Evolutionary conservation across 2,329 filamentous ascomycete species (phyloP), one percentile per base, ranked within the genome.

Genomic region (Scedosporium apiospermum): DNA sequence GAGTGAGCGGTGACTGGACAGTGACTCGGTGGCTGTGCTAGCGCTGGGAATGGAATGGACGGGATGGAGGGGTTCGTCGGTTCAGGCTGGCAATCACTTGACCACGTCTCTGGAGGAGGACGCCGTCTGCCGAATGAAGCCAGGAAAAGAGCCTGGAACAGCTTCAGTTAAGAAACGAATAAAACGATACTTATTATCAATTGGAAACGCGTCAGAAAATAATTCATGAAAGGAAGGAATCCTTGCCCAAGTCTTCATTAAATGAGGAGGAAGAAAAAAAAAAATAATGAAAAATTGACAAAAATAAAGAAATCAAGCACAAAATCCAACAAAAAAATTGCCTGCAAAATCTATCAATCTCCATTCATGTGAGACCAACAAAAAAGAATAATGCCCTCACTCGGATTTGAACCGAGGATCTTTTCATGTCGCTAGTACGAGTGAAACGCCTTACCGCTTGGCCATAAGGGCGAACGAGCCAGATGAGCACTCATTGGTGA

Each of bases 391-490:
- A 46, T 68, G 71, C 71, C 67, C 71, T 68, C 69, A 68, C 66
- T 68, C 67, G 66, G 70, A 71, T 66, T 71, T 68, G 71, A 72
- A 72, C 70, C 66, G 67, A 68, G 66, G 70, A 71, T 71, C 69
- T 70, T 69, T 68, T 69, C 68, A 71, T 72, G 38, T 27, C 38
- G 38, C 14, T 44, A 16, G 7, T 71, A 72, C 70, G 67, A 72
- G 70, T 71, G 69, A 69, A 69, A 71, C 70, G 70, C 70, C 70
- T 71, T 72, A 71, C 71, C 69, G 68, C 68, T 72, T 69, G 69
- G 69, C 68, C 68, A 72, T 67, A 65, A 66, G 69, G 67, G 69
- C 69, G 27, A 44, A n/a, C 1, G 41, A 59, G 51, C 21, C 6
- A 4, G 5, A 14, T 23, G 51, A 55, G 51, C 51, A 55, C 51